Base-by-base conservation (phyloP, 108 stramenopile genomes). In the Cyclotella baltica region DNA sequence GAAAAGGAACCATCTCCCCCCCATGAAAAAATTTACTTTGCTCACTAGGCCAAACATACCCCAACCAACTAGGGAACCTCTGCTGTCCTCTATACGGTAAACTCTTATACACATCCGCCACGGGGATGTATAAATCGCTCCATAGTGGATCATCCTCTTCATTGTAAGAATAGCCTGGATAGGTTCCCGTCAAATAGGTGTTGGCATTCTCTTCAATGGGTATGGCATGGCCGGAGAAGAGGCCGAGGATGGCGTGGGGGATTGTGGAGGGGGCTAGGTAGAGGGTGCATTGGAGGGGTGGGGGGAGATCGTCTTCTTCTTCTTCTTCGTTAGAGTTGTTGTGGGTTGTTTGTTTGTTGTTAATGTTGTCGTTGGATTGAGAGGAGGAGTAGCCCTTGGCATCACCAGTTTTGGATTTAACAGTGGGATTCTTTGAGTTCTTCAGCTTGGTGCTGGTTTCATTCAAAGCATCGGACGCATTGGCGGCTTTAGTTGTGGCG, bases 61-160 rank as follows among this genome's bases (percentile, higher is more conserved):
- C 71, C 31, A 87, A 40, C 86, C 86, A 87, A 1, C 75, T 73
- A 1, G 84, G 78, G 47, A 67, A 83, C 9, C 73, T 76, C 28
- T 83, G 81, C 43, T 87, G 80, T 29, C 86, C 86, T 6, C 86
- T 72, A 50, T 83, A 85, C 16, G 86, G 86, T 22, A 83, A 31
- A 5, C 83, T 73, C 71, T 88, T 88, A 72, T 73, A 80, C 3
- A 64, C 31, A 35, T 88, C 88, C 43, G 76, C 70, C 20, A 88
- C 82, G 62, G 88, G 80, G 20, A 88, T 76, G 53, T 66, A 59
- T 15, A 88, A 16, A 50, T 88, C 88, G n/a, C 53, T 61, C 81
- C 81, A 82, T 20, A 75, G 56, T 13, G 81, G 74, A 4, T 62
- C 47, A 64, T 75, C 59, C 0, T 27, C 23, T 18, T 50, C 53